phyloP scores from a whole-genome alignment of 495 filamentous ascomycete species.

The Aspergillus wentii region DNA sequence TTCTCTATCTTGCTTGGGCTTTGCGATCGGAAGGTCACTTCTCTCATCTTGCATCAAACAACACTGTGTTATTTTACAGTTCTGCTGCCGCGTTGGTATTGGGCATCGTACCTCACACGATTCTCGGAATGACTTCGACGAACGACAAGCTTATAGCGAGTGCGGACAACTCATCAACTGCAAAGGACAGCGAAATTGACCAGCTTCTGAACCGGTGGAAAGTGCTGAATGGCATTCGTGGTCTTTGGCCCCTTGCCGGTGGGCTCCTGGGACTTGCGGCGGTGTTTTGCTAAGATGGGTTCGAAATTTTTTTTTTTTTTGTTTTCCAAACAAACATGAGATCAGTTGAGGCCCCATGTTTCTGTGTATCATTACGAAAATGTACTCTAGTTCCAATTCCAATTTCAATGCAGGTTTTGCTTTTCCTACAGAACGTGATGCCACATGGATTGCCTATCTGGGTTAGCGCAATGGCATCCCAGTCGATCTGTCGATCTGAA shows the following conservation, averaged over 20 bases:
- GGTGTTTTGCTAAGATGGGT: constrained; percentile 10
- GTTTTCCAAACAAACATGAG: not conserved
- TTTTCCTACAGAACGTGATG: no score
- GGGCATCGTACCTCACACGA: constrained; percentile 33
- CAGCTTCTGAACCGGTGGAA: constrained; percentile 29
- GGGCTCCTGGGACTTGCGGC: constrained; percentile 23
- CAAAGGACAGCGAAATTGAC: constrained; percentile 16
- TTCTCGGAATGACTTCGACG: constrained; percentile 16
- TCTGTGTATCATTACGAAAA: no score
- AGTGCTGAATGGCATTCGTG: constrained; percentile 27
- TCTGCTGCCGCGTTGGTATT: constrained; percentile 27
- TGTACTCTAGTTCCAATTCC: no score
- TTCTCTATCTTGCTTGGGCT: constrained; percentile 35
- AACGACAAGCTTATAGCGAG: constrained; percentile 21
- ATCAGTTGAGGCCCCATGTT: no score
- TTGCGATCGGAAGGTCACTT: constrained; percentile 17
- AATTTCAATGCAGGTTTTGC: no score
- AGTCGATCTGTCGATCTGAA: not conserved
- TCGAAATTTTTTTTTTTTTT: not conserved
- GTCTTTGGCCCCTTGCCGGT: constrained; percentile 31
- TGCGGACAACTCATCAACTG: constrained; percentile 9
- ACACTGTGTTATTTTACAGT: constrained; percentile 12
- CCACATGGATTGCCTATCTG: no score
- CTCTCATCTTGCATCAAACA: constrained; percentile 15
- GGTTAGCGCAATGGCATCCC: no score